phyloP scores from a whole-genome alignment of 2,329 filamentous ascomycete genomes.

The Alternaria longipes region DNA sequence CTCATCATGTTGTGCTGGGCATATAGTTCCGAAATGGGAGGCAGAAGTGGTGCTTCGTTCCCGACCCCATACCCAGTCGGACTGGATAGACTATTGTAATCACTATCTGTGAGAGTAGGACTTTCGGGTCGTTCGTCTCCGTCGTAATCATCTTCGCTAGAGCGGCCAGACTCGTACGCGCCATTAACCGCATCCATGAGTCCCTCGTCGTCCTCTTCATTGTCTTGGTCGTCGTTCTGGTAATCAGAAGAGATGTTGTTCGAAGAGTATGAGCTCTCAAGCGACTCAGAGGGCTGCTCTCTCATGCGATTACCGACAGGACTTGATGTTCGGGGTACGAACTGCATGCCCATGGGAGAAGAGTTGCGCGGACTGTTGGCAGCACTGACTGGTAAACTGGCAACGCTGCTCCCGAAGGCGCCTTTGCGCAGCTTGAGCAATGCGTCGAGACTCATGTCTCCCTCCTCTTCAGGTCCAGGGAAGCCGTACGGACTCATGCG shows the following conservation, averaged over 20 bases:
- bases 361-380: conserved; percentile 49
- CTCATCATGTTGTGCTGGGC: conserved; percentile 27
- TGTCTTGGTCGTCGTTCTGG: conserved; percentile 17
- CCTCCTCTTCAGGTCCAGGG: conserved; percentile 61
- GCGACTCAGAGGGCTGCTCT: conserved; percentile 34
- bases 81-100: conserved; percentile 43
- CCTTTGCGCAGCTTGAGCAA: conserved; percentile 76
- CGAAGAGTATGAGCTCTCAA: conserved; percentile 39
- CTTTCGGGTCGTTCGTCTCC: conserved; percentile 38
- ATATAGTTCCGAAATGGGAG: conserved; percentile 30
- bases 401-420: conserved; percentile 84
- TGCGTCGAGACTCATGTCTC: conserved; percentile 78
- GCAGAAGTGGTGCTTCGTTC: conserved; percentile 27
- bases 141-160: conserved; percentile 21
- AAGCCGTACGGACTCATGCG: conserved; percentile 64
- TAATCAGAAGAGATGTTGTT: conserved; percentile 26
- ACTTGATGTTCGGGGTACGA: conserved; percentile 39
- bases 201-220: conserved; percentile 33
- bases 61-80: conserved; percentile 21
- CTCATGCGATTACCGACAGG: conserved; percentile 42
- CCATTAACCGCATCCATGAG: conserved; percentile 43
- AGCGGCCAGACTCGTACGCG: conserved; percentile 31
- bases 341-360: conserved; percentile 51
- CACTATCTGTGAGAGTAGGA: conserved; percentile 43
- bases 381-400: conserved; percentile 67